Base-by-base conservation (phyloP, 805 yeast genomes). In the Starmerella sirachaensis region DNA sequence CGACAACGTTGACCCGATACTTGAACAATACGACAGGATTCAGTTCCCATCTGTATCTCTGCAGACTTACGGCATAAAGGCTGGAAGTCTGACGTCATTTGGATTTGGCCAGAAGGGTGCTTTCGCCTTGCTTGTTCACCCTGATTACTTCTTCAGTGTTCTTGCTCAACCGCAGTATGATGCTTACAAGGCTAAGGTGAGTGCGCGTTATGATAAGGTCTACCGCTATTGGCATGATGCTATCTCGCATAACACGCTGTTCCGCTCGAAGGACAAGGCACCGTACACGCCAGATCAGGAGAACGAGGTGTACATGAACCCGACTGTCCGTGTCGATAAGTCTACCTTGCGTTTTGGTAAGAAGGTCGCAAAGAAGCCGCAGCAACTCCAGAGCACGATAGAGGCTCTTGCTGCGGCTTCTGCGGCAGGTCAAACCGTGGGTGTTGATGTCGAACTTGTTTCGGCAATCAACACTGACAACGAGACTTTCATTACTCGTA, bases 41-140 rank as follows among this genome's bases (percentile, higher is more conserved):
- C 74, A 91, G 61, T 91, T 77, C 75, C 97, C 97, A 60, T 83
- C 95, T 19, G 79, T 91, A 61, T 67, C 93, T 19, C 73, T 91
- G 57, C 82, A 81, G 66, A 91, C 98, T 32, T 94, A 86, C 60
- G 97, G 98, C 61, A 72, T 91, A 59, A 91, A 88, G 70, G 99
- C 99, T 43, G 93, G 82, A 40, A 82, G 96, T 27, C 76, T 91
- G 34, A 91, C 97, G 5, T 91, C 99, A 2, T 91, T 91, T 61
- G 99, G 99, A 62, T 91, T 91, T 61, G 99, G 99, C 60, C 99
- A 91, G 69, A 91, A 91, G 72, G 99, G 99, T 67, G 98, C 85
- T 40, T 94, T 85, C 63, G 95, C 94, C 33, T 64, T 91, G 59
- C 80, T 76, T 40, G 70, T 91, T 47, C 93, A 88, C 66, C 81